Evolutionary conservation across 108 stramenopile species (phyloP).

Genomic region (Conticribra guillardii): DNA sequence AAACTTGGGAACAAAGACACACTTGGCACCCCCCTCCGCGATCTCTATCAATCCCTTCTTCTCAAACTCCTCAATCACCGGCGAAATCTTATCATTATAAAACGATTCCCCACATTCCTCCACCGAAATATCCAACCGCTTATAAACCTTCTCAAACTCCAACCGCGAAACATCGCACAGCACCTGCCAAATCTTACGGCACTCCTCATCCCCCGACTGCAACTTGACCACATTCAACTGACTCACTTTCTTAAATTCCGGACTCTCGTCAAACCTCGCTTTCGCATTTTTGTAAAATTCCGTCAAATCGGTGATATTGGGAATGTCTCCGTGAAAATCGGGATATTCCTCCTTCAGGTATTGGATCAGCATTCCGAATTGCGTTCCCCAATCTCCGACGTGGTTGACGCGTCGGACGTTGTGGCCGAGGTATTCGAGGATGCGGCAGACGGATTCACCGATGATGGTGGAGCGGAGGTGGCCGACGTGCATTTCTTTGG

Average conservation of each 20-base stretch:
- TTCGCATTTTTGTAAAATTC: slow-evolving; percentile 98
- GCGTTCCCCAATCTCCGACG: slow-evolving; percentile 99
- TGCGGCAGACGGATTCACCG: slow-evolving; percentile 95
- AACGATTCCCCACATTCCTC: slow-evolving; percentile 97
- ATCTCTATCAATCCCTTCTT: slow-evolving; percentile 63
- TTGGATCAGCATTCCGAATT: slow-evolving; percentile 99
- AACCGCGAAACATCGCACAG: slow-evolving; percentile 92
- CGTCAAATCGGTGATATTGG: slow-evolving; percentile 95
- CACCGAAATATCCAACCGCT: slow-evolving; percentile 92
- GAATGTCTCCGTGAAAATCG: slow-evolving; percentile 56
- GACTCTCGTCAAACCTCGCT: slow-evolving; percentile 88
- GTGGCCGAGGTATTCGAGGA: slow-evolving; percentile 93
- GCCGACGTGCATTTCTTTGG: slow-evolving; percentile 99
- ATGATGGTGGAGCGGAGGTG: slow-evolving; percentile 98
- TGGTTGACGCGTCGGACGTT: slow-evolving; percentile 94
- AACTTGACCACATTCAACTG: slow-evolving; percentile 95
- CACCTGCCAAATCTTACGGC: slow-evolving; percentile 91
- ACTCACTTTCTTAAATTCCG: slow-evolving; percentile 94
- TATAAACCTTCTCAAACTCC: slow-evolving; percentile 98
- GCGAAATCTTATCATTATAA: slow-evolving; percentile 98
- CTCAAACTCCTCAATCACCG: slow-evolving; percentile 91
- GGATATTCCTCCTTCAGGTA: slow-evolving; percentile 97
- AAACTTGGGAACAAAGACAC: slow-evolving; percentile 88
- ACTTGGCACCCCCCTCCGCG: slow-evolving; percentile 94
- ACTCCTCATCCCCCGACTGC: slow-evolving; percentile 94